These are phyloP conservation scores for Tolypocladium endophyticum DNA, from an alignment of 2,329 filamentous ascomycete genomes.

Conservation along the genomic window DNA sequence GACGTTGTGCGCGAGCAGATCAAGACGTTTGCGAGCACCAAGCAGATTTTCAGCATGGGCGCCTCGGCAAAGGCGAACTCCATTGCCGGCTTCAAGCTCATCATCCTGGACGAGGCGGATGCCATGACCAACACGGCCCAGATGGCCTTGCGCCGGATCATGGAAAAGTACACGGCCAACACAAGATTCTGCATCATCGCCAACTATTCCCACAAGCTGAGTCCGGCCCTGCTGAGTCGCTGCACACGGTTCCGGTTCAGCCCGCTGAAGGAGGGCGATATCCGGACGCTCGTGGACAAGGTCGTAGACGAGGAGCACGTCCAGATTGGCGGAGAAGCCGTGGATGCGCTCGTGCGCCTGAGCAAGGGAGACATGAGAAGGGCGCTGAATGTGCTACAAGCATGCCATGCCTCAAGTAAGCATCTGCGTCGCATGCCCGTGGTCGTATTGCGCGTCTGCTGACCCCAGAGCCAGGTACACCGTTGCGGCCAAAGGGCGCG, in stretches of 20 bases:
- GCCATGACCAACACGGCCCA: conserved; percentile 99
- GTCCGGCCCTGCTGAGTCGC: conserved; percentile 79
- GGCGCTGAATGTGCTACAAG: conserved; percentile 89
- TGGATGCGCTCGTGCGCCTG: conserved; percentile 72
- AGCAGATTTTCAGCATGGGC: conserved; percentile 81
- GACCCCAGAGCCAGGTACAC: conserved; percentile 44
- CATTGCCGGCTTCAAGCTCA: conserved; percentile 80
- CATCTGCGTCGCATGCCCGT: conserved; percentile 1
- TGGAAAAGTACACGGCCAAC: conserved; percentile 99
- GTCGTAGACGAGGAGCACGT: conserved; percentile 83
- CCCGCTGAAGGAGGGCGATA: conserved; percentile 81
- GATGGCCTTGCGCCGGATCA: conserved; percentile 92
- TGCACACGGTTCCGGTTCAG: conserved; percentile 95
- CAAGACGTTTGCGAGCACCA: conserved; percentile 97
- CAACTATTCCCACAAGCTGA: conserved; percentile 97
- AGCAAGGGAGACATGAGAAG: conserved; percentile 95
- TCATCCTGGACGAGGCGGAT: conserved; percentile 97
- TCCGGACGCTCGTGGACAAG: conserved; percentile 73
- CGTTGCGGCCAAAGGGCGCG: conserved; percentile 49
- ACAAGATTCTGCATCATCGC: conserved; percentile 97
- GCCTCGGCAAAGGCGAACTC: conserved; percentile 32
- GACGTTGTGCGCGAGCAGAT: conserved; percentile 98
- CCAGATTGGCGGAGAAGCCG: conserved; percentile 70
- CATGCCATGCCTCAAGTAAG: conserved; percentile 86
- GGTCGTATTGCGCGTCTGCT: conserved; percentile 1